These are phyloP conservation scores for Papiliotrema laurentii DNA, from an alignment of 1,284 basidiomycete species.

Conservation along the genomic window DNA sequence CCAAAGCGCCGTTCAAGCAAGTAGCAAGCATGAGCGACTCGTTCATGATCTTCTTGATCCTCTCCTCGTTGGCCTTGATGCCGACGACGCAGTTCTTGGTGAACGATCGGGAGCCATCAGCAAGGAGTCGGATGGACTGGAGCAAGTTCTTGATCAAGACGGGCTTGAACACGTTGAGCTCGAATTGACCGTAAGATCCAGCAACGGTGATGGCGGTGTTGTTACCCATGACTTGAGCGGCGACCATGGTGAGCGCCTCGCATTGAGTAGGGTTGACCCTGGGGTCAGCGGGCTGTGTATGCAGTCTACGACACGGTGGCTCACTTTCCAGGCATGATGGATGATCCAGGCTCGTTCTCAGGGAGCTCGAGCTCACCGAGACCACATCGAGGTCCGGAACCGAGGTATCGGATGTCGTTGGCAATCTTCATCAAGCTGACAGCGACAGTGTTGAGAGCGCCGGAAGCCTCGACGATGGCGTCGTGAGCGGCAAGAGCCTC, in stretches of 20 bases:
- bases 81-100: constrained; percentile 97
- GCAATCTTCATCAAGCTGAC: constrained; percentile 99
- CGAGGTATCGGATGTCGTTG: constrained; percentile 97
- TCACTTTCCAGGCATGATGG: constrained; percentile 97
- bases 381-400: constrained; percentile 95
- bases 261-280: constrained; percentile 98
- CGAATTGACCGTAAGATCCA: constrained; percentile 94
- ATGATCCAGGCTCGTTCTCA: constrained; percentile 98
- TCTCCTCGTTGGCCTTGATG: constrained; percentile 87
- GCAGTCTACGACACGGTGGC: constrained; percentile 5
- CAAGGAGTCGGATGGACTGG: constrained; percentile 87
- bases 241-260: constrained; percentile 98
- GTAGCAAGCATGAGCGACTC: constrained; percentile 84
- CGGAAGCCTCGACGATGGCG: constrained; percentile 94
- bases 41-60: constrained; percentile 82
- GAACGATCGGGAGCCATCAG: constrained; percentile 90
- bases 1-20: constrained; percentile 37
- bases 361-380: constrained; percentile 91
- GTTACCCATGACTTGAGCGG: constrained; percentile 98
- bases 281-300: background rate
- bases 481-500: constrained; percentile 96
- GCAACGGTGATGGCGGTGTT: constrained; percentile 90
- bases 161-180: constrained; percentile 99
- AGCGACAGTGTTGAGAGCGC: constrained; percentile 91
- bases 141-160: constrained; percentile 97